Evolutionary conservation across 2,329 filamentous ascomycete species (phyloP), one percentile per base, ranked within the genome.

Genomic region (Aurifilum marmelostoma): DNA sequence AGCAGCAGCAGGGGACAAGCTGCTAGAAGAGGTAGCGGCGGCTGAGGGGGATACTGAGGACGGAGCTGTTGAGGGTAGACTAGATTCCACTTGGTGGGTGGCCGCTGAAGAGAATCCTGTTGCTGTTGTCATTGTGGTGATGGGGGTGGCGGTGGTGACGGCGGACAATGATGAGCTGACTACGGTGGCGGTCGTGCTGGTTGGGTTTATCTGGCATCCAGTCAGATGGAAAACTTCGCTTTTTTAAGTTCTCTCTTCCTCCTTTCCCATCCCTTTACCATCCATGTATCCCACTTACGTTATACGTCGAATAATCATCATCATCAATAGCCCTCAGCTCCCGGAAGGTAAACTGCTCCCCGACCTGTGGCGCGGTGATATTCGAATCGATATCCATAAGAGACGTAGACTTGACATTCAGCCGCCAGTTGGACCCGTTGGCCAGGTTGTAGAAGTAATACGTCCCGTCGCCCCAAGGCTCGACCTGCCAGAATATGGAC

Each of bases 381-480:
- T 68, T 65, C 8, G 66, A 68, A 21, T 47, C 41, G 39, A 68
- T 41, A 2, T 21, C 50, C 52, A 60, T 68, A 7, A 60, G 24
- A 4, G 29, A 43, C 0, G 21, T 54, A 16, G 27, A n/a, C 8
- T 37, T 16, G 3, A 52, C 41, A 12, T 47, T 65, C 39, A 68
- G 18, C 21, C 66, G 66, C 66, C 66, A 68, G 32, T 65, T 29
- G n/a, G 66, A 65, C 29, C 66, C 66, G 8, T 68, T 68, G 27
- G 52, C 61, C 4, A 68, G 66, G 39, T 68, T 68, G 41, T 8
- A 52, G 9, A 68, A 60, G 18, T 68, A 65, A 18, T 68, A 68
- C 1, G 66, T 65, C 27, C 66, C 66, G 43, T 68, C 66, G 0
- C 66, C 66, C 66, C 66, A 68, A 7, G 66, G 66, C 6, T 39